These are phyloP conservation scores for Phytophthora aleatoria DNA, from an alignment of 352 stramenopile genomes.

Conservation along the genomic window DNA sequence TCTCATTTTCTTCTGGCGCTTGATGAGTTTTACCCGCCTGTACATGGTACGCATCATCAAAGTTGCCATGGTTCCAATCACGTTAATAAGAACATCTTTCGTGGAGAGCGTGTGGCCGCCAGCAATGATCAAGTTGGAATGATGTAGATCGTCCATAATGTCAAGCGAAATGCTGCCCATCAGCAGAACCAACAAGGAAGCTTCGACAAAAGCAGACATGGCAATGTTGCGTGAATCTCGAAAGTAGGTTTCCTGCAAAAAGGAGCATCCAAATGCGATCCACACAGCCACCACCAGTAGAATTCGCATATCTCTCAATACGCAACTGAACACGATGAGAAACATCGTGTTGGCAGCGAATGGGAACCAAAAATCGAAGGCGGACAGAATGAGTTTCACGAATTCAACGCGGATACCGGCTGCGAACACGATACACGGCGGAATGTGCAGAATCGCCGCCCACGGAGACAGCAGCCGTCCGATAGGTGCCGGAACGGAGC, in stretches of 20 bases:
- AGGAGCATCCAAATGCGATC: constrained; percentile 25
- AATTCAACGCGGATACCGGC: constrained; percentile 28
- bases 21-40: constrained; percentile 18
- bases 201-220: constrained; percentile 20
- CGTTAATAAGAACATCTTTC: constrained; percentile 35
- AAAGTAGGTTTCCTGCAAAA: constrained; percentile 37
- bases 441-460: constrained; percentile 27
- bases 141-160: constrained; percentile 26
- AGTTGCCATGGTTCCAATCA: constrained; percentile 29
- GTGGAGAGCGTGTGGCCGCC: constrained; percentile 27
- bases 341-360: constrained; percentile 34
- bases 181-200: constrained; percentile 24
- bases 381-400: constrained; percentile 32
- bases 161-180: constrained; percentile 33
- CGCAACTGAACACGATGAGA: constrained; percentile 23
- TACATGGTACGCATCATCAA: constrained; percentile 36
- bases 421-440: constrained; percentile 27
- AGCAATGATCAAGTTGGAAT: constrained; percentile 27
- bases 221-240: constrained; percentile 33
- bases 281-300: constrained; percentile 18
- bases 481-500: constrained; percentile 14
- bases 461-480: constrained; percentile 12
- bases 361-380: constrained; percentile 36
- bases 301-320: constrained; percentile 15
- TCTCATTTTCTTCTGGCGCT: constrained; percentile 27